Conservation (phyloP, 768 basidiomycete genomes). For the Dendrothele bispora region DNA sequence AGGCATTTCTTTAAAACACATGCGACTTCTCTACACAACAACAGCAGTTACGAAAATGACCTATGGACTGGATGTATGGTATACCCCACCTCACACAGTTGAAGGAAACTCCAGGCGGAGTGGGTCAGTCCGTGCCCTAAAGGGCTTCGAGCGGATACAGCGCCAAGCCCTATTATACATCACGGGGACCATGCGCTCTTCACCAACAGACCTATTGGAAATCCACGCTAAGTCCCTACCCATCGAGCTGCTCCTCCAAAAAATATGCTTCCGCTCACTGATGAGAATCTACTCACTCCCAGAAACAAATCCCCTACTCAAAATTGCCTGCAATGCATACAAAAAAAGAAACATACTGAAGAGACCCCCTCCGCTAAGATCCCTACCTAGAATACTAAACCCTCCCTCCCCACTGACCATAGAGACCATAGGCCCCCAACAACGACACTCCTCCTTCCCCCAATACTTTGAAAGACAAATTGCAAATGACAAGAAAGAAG, state of each 20-base stretch:
- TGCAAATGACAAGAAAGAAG: not conserved
- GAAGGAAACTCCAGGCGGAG: not conserved
- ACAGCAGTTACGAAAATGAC: constrained; percentile 5
- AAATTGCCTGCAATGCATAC: not conserved
- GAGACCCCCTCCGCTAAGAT: constrained; percentile 11
- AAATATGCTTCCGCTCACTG: constrained; percentile 1
- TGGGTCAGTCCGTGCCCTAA: not conserved
- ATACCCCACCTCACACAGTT: not conserved
- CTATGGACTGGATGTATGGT: not conserved
- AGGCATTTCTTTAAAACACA: not conserved
- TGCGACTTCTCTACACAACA: constrained; percentile 7
- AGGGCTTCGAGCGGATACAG: not conserved
- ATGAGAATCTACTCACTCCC: constrained; percentile 11
- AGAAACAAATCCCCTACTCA: constrained; percentile 3
- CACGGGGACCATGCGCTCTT: constrained; percentile 5
- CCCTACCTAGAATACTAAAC: constrained; percentile 4
- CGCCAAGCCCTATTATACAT: not conserved
- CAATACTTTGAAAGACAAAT: too few relatives aligned
- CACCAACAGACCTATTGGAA: constrained; percentile 12
- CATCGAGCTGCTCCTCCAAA: constrained; percentile 6
- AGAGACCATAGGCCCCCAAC: not conserved
- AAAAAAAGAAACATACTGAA: not conserved
- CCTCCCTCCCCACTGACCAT: not conserved
- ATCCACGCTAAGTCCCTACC: constrained; percentile 10
- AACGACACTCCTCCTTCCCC: too few relatives aligned